Evolutionary conservation across 2,329 filamentous ascomycete species (phyloP), one percentile per base, ranked within the genome.

Genomic region (Trichoderma harzianum): DNA sequence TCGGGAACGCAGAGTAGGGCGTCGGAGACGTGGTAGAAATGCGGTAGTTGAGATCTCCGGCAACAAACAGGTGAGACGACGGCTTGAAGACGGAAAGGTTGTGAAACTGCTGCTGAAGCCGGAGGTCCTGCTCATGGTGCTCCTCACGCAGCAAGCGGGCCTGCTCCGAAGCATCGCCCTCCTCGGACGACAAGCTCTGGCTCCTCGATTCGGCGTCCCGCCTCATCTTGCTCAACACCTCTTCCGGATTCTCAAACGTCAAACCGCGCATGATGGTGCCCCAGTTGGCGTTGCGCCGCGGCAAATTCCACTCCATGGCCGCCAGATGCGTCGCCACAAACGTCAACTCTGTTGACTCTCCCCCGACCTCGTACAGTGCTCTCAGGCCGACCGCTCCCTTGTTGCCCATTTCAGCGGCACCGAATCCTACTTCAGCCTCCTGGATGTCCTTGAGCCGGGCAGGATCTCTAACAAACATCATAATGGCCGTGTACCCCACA

Each of bases 31-130:
- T 86, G 73, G 90, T 87, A 8, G 91, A 89, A 21, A 95, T 97
- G 75, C 96, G 92, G 82, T 99, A 99, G 84, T 99, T 99, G 73
- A 99, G 87, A 80, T 99, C 96, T 28, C 96, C 96, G 0, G 91
- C 92, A 61, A 98, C 86, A 79, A 98, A 97, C 1, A 98, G 85
- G 79, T 97, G 90, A 4, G 90, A 90, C 4, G 86, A 87, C 1
- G 93, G 89, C 64, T 88, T 89, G 83, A 95, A 98, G 70, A 98
- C 89, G 39, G 89, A 90, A 53, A 89, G 83, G 74, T 87, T 80
- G 75, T 89, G 86, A 4, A 90, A 82, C 36, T 80, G 79, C 69
- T 81, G 81, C 76, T 85, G 85, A n/a, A 84, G 77, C 62, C 74
- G 76, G 34, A 75, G 72, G 61, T 81, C 80, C 63, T 81, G 77